phyloP scores from a whole-genome alignment of 306 rosid genomes.

The apple (Malus domestica) region ASM211411v1 NC_041805.1:14013501-14014000 shows the following conservation, averaged over 20 bases:
- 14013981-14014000: no score
- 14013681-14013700: background rate
- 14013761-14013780: conserved; percentile 96
- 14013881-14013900: conserved; percentile 89
- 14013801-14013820: conserved; percentile 71
- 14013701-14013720: conserved; percentile 47
- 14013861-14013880: conserved; percentile 88
- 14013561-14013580: conserved; percentile 67
- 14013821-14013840: conserved; percentile 83
- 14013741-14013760: conserved; percentile 87
- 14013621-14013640: background rate
- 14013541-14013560: conserved; percentile 75
- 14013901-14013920: conserved; percentile 91
- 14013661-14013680: background rate
- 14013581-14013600: conserved; percentile 17
- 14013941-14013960: conserved; percentile 11
- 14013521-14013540: conserved; percentile 75
- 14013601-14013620: conserved; percentile 9
- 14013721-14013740: conserved; percentile 91
- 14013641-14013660: no score
- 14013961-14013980: background rate
- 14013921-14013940: conserved; percentile 86
- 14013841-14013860: conserved; percentile 85
- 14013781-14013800: conserved; percentile 86
- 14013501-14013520: conserved; percentile 87